Percentiles rank a stretch among this genome's conserved stretches.
Conservation (phyloP, 2,329 filamentous ascomycete genomes). For the Nemania sp. region DNA sequence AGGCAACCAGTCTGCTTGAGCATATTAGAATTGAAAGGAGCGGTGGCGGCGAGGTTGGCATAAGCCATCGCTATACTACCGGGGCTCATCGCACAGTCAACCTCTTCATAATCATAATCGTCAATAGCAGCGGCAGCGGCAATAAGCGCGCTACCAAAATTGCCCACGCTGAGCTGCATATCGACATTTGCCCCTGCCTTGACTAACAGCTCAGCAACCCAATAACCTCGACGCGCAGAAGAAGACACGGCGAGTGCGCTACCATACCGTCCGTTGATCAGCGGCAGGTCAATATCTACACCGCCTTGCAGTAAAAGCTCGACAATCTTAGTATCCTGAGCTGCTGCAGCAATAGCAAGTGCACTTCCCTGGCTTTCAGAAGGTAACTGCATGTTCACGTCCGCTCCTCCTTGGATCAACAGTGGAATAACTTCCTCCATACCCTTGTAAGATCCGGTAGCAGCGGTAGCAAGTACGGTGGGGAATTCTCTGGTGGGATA, state of each 20-base stretch:
- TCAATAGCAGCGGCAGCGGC: background rate
- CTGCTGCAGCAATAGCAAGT: background rate
- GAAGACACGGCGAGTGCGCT: too few relatives aligned
- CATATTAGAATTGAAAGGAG: too few relatives aligned
- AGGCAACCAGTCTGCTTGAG: too few relatives aligned
- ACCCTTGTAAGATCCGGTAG: too few relatives aligned
- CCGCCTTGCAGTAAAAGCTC: background rate
- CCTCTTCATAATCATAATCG: too few relatives aligned
- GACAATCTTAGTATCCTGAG: background rate
- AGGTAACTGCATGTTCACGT: background rate
- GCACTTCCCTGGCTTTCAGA: background rate
- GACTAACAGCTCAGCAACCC: background rate
- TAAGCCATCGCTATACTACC: too few relatives aligned
- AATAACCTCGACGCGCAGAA: too few relatives aligned
- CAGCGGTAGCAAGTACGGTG: too few relatives aligned
- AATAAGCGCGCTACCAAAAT: slow-evolving; percentile 1
- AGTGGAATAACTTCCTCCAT: too few relatives aligned
- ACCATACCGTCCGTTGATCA: background rate
- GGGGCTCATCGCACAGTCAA: too few relatives aligned
- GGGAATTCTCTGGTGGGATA: too few relatives aligned
- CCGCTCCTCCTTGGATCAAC: background rate
- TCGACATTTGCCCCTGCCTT: slow-evolving; percentile 4
- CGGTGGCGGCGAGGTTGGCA: too few relatives aligned
- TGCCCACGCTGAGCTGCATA: background rate
- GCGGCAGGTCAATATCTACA: background rate